Evolutionary conservation across 1,284 basidiomycete species (phyloP), one percentile per base, ranked within the genome.

Genomic region (Leccinum pachyderme): DNA sequence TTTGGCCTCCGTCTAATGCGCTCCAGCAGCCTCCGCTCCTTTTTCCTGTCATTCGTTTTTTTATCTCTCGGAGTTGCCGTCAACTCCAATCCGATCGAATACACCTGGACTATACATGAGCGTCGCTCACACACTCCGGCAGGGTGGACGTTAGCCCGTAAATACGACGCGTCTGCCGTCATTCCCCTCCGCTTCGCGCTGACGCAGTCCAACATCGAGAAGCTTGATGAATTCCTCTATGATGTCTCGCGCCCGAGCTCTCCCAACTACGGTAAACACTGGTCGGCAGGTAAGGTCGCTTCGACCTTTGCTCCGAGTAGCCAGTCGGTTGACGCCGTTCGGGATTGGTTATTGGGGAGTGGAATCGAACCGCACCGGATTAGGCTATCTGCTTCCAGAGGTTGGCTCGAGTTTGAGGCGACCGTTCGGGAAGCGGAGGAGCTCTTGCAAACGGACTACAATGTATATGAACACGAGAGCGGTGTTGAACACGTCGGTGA

Each of bases 201-300:
- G 24, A 62, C 66, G 7, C 77, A 81, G 60, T 60, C 65, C 37
- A 80, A 81, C 61, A 55, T 80, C 4, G 67, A 72, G 22, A 53
- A 62, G 13, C 55, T 81, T 13, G 72, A 77, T 22, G 64, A 72
- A 43, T 69, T 63, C 54, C 68, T 79, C 32, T 67, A 74, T 52
- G 75, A 74, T 44, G 74, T 79, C 5, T 78, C 79, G 8, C 71
- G 77, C 54, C 79, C 79, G 5, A 59, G 65, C 15, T 81, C 76
- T 3, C 58, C 68, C 12, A 71, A 73, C 63, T 81, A 78, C 54
- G 79, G 79, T 6, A 71, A 76, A 37, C 79, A 81, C 59, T 81
- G 79, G 79, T 62, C 69, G 2, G 61, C 75, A 11, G 66, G 59
- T 4, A 59, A 72, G 47, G 67, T 81, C 41, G 69, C 73, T 3